Base-by-base conservation (phyloP, 306 rosid species). In the Dicorynia guianensis region DNA sequence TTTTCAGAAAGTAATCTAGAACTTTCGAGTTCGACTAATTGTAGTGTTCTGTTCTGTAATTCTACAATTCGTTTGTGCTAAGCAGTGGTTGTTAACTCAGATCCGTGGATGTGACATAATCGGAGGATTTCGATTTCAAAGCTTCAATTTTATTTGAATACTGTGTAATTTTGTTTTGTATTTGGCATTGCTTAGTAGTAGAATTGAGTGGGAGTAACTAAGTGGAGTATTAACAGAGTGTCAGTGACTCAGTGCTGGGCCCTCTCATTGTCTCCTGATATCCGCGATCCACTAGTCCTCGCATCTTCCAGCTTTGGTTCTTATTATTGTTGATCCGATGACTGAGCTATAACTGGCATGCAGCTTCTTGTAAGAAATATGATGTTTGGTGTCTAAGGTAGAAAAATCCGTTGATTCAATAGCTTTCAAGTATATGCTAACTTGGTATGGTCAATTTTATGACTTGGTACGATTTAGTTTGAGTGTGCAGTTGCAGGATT, bases 301-400 rank as follows among this genome's bases (percentile, higher is more conserved):
- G 65, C 19, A 8, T 44, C 19, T 13, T 58, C 25, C 46, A 14
- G 20, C 59, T 77, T 55, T 47, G 18, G 53, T 12, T 66, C 8
- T 34, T 47, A 11, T 68, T 35, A 58, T 13, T 49, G 42, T 49
- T 79, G 73, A 64, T 72, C 79, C 38, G 55, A 56, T 43, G 15
- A 46, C 53, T 70, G 67, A 13, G 78, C 19, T 62, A 62, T 33
- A 20, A 9, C 49, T 69, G 60, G 49, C 76, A 34, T 69, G 59
- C 34, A 20, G 43, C 19, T 64, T 36, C 35, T 50, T 49, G 43
- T 20, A 39, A 38, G 2, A 69, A 48, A 72, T 66, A 25, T 48
- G 58, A 11, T 35, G 64, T 58, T 58, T 58, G 70, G 19, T 73
- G 63, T 36, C 69, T 12, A 36, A 57, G 49, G 39, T 50, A 39